Evolutionary conservation across 2,329 filamentous ascomycete genomes (phyloP), one percentile per base, ranked within the genome.

Genomic region (Exophiala calicioides): DNA sequence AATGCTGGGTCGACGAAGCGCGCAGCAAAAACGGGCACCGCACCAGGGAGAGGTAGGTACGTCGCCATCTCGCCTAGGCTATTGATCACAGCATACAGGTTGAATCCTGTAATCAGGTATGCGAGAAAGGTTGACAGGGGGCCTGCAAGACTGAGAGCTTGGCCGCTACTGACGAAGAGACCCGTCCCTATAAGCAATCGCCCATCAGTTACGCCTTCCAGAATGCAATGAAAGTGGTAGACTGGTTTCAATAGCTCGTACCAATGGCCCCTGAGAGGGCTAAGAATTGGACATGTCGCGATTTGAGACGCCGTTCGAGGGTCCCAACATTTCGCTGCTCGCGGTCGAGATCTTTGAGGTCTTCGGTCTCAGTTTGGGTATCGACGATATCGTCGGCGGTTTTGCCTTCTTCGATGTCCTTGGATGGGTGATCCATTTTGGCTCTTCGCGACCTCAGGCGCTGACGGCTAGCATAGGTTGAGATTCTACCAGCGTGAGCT

Each of bases 151-250:
- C 79, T 74, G 45, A 93, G 72, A 9, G 87, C 82, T 50, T 73
- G 74, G 43, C 87, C 88, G 1, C 87, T 91, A 16, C 88, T 86
- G 29, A 95, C 88, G 65, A 95, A 95, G 2, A 95, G 75, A 57
- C 90, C 90, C 19, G 86, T 90, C 48, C 85, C n/a, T n/a, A n/a
- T n/a, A n/a, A n/a, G n/a, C n/a, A n/a, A n/a, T n/a, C n/a, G n/a
- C n/a, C n/a, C n/a, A n/a, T n/a, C n/a, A n/a, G n/a, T n/a, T n/a
- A n/a, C n/a, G n/a, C n/a, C n/a, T n/a, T n/a, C n/a, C n/a, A n/a
- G n/a, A n/a, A n/a, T n/a, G n/a, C n/a, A n/a, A n/a, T n/a, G n/a
- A n/a, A n/a, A n/a, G n/a, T n/a, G n/a, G n/a, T n/a, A n/a, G n/a
- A n/a, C n/a, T n/a, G n/a, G n/a, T n/a, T n/a, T n/a, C n/a, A n/a